Evolutionary conservation across 139 green algal genomes (phyloP).

Genomic region (Gonium pectorale): DNA sequence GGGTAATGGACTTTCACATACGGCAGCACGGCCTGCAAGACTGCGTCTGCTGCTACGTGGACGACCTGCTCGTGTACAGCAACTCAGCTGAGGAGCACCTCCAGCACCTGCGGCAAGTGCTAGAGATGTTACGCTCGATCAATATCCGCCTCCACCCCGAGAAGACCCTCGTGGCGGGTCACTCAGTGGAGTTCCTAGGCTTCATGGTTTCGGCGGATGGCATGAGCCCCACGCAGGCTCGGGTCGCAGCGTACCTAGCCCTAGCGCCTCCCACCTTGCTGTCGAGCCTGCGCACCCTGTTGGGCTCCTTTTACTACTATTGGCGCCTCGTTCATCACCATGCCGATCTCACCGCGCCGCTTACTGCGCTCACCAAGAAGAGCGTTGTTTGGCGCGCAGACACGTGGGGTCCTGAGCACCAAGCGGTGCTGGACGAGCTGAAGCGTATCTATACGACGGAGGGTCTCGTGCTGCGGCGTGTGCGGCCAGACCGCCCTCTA

Average conservation of each 20-base stretch:
- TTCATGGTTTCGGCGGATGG: slow-evolving; percentile 34
- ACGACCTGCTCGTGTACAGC: slow-evolving; percentile 40
- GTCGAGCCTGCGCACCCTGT: neutral
- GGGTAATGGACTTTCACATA: slow-evolving; percentile 27
- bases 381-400: neutral
- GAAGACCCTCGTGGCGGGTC: slow-evolving; percentile 37
- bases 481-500: too few relatives aligned
- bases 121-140: slow-evolving; percentile 9
- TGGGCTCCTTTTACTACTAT: neutral
- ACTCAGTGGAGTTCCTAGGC: slow-evolving; percentile 51
- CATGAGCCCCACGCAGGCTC: neutral
- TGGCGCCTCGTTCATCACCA: neutral
- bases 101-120: slow-evolving; percentile 4
- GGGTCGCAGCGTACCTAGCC: neutral
- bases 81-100: slow-evolving; percentile 33
- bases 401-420: slow-evolving; percentile 3
- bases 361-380: slow-evolving; percentile 16
- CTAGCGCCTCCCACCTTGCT: neutral
- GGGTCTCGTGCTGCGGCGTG: too few relatives aligned
- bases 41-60: slow-evolving; percentile 35
- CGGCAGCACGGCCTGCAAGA: neutral
- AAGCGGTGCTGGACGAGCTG: slow-evolving; percentile 20
- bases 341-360: neutral
- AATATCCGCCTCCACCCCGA: slow-evolving; percentile 30
- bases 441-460: slow-evolving; percentile 11